phyloP scores from a whole-genome alignment of 768 basidiomycete species.

The Pleurotus sapidus region DNA sequence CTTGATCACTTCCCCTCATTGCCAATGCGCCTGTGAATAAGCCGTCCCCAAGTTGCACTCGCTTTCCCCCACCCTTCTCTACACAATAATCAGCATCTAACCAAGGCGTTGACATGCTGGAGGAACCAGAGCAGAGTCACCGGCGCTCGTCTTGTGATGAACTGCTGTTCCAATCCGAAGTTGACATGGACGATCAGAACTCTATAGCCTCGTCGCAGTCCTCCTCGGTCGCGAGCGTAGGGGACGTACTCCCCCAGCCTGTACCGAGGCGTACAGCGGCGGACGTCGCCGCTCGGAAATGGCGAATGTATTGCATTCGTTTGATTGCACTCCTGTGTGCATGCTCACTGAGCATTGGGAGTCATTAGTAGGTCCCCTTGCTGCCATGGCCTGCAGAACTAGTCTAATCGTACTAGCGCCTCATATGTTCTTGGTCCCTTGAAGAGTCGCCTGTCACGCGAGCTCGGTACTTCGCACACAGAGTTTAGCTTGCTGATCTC shows the following conservation, averaged over 20 bases:
- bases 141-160: conserved; percentile 27
- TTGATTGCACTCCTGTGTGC: conserved; percentile 65
- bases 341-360: conserved; percentile 72
- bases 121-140: conserved; percentile 13
- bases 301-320: conserved; percentile 46
- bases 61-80: not conserved
- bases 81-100: not conserved
- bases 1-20: not conserved
- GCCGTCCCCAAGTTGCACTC: not conserved
- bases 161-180: conserved; percentile 16
- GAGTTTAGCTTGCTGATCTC: conserved; percentile 79
- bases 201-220: not conserved
- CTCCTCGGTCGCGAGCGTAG: not conserved
- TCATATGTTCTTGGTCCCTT: conserved; percentile 76
- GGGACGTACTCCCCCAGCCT: not conserved
- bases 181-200: conserved; percentile 8
- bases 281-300: not conserved
- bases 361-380: conserved; percentile 59
- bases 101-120: conserved; percentile 7
- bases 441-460: conserved; percentile 64
- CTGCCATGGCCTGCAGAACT: not conserved
- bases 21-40: conserved; percentile 1
- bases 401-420: conserved; percentile 38
- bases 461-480: conserved; percentile 72
- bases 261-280: not conserved